A percentile compares a stretch with the other conserved stretches of the same genome.
Conservation (phyloP, 352 stramenopile species). For the Phytopythium oedochilum region DNA sequence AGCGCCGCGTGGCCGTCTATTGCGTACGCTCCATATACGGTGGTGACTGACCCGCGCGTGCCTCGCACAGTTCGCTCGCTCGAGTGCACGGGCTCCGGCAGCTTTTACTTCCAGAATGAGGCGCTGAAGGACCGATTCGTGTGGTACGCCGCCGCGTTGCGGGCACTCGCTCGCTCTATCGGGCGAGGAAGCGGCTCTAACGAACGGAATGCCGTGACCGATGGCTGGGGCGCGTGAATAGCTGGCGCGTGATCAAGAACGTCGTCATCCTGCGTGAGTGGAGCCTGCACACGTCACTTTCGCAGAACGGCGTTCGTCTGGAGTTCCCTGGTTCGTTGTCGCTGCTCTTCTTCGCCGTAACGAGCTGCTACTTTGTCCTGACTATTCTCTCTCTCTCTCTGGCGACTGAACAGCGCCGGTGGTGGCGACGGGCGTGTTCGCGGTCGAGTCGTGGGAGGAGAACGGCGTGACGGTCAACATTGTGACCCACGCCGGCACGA, state of each 20-base stretch:
- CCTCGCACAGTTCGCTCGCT: constrained; percentile 40
- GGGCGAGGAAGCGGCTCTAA: background rate
- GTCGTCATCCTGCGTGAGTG: constrained; percentile 66
- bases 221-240: constrained; percentile 5
- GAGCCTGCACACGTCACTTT: constrained; percentile 58
- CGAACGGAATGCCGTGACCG: background rate
- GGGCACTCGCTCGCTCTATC: background rate
- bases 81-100: constrained; percentile 59
- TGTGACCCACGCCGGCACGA: constrained; percentile 58
- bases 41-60: background rate
- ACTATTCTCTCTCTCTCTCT: background rate
- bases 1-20: too few relatives aligned
- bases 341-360: background rate
- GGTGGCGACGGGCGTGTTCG: constrained; percentile 48
- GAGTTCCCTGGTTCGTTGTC: constrained; percentile 34
- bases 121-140: constrained; percentile 62
- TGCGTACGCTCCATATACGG: background rate
- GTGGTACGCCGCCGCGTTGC: too few relatives aligned
- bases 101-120: constrained; percentile 74
- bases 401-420: constrained; percentile 25
- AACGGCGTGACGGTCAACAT: constrained; percentile 53
- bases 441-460: constrained; percentile 59
- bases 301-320: constrained; percentile 47
- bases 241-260: constrained; percentile 73
- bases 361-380: background rate